These are phyloP conservation scores for Brassica incana DNA, from an alignment of 345 rosid species.

Conservation along the genomic window DNA sequence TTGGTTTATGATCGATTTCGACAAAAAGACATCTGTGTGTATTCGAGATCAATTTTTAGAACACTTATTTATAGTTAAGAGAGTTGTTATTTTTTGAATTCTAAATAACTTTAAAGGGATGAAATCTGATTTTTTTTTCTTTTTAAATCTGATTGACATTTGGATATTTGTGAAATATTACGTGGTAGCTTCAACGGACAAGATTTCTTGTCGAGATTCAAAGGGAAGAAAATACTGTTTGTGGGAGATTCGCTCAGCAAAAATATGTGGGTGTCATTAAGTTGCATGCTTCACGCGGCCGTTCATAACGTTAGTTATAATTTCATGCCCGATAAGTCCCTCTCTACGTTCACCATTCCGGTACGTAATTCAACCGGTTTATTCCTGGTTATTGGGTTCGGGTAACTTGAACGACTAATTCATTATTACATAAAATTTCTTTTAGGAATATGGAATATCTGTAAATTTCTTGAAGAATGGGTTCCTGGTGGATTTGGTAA, in stretches of 20 bases:
- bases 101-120: not conserved
- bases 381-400: not conserved
- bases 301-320: slow-evolving; percentile 49
- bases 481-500: slow-evolving; percentile 52
- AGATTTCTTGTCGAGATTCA: slow-evolving; percentile 47
- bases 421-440: not conserved
- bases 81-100: not conserved
- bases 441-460: slow-evolving; percentile 50
- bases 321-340: slow-evolving; percentile 18
- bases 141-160: slow-evolving; percentile 1
- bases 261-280: slow-evolving; percentile 75
- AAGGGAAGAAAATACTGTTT: slow-evolving; percentile 67
- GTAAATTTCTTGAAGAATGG: slow-evolving; percentile 49
- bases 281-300: slow-evolving; percentile 69
- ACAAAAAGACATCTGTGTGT: not conserved
- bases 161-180: slow-evolving; percentile 9
- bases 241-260: slow-evolving; percentile 87
- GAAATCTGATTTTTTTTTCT: not conserved
- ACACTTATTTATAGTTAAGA: not conserved
- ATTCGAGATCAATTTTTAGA: not conserved
- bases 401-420: not conserved
- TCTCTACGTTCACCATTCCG: slow-evolving; percentile 38
- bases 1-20: not conserved
- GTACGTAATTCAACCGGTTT: slow-evolving; percentile 26
- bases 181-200: slow-evolving; percentile 56